A percentile compares a stretch with the other conserved stretches of the same genome.
phyloP scores from a whole-genome alignment of 2,329 filamentous ascomycete species.

The Hypoxylon sp. region DNA sequence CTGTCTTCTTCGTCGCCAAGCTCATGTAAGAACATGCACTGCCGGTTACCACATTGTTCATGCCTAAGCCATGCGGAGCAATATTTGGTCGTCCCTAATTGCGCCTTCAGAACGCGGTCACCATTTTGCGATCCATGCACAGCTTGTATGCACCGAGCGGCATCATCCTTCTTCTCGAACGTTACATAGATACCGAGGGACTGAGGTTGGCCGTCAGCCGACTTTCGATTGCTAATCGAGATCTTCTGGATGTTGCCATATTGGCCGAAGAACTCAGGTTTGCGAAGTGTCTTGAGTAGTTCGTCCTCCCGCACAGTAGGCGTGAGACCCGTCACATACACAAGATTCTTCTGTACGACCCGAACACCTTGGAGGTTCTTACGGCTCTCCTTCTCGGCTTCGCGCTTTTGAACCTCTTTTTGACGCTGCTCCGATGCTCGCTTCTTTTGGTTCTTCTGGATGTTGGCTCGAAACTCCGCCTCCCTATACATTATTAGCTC shows the following conservation, averaged over 20 bases:
- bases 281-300: constrained; percentile 88
- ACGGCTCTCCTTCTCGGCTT: constrained; percentile 93
- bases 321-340: constrained; percentile 95
- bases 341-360: constrained; percentile 97
- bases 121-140: constrained; percentile 95
- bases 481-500: constrained; percentile 63
- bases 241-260: constrained; percentile 99
- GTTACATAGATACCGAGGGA: constrained; percentile 99
- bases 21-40: constrained; percentile 98
- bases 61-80: constrained; percentile 97
- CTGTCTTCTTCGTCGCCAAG: constrained; percentile 98
- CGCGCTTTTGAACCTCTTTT: constrained; percentile 95
- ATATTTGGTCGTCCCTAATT: constrained; percentile 94
- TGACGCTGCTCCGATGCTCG: constrained; percentile 85
- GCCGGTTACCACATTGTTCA: constrained; percentile 93
- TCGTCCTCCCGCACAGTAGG: constrained; percentile 94
- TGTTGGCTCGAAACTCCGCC: constrained; percentile 80
- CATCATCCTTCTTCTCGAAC: constrained; percentile 91
- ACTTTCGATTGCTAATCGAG: constrained; percentile 96
- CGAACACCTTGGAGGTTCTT: constrained; percentile 96
- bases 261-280: constrained; percentile 95
- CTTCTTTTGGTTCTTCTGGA: constrained; percentile 93
- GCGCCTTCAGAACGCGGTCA: constrained; percentile 84
- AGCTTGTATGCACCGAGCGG: constrained; percentile 87
- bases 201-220: constrained; percentile 78